Evolutionary conservation across 2,329 filamentous ascomycete genomes (phyloP), one percentile per base, ranked within the genome.

Genomic region (Aureobasidium uvarum): DNA sequence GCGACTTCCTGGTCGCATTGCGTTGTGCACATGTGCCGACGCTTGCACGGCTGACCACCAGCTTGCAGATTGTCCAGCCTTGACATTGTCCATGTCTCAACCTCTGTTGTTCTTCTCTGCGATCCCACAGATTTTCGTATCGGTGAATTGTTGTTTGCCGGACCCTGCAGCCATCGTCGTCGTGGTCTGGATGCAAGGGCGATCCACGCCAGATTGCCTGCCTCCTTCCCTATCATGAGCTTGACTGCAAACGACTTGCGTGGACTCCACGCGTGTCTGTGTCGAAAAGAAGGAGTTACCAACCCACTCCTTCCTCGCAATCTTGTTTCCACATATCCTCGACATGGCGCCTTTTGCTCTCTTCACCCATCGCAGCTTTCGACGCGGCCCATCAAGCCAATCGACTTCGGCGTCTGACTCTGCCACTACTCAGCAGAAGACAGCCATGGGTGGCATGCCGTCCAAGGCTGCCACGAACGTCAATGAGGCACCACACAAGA

Each of bases 301-400:
- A 52, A 52, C 33, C 18, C 36, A n/a, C 36, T 18, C 46, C 59
- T 62, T 62, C 59, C 59, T 33, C 46, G 18, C 33, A 52, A 33
- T 41, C 13, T 51, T 20, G 23, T 31, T 16, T 43, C 33, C 3
- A 13, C 5, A 25, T 46, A 62, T 23, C 18, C 33, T 31, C 46
- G 13, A 20, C 39, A 64, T 64, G 60, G 60, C 60, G 41, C 60
- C 60, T n/a, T 64, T 64, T 38, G 31, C 14, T n/a, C 25, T 64
- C 5, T 64, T 64, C 39, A 48, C 25, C 20, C 50, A 55, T 50
- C 60, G 46, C 60, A 64, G 60, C 60, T 64, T 64, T 50, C 48
- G 50, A 55, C 60, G 60, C n/a, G 50, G 28, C 46, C 50, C 45
- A 55, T 33, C 20, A 39, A 46, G 28, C 48, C 50, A 54, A 55